phyloP scores from a whole-genome alignment of 768 basidiomycete genomes.

The Lactarius pseudohatsudake region DNA sequence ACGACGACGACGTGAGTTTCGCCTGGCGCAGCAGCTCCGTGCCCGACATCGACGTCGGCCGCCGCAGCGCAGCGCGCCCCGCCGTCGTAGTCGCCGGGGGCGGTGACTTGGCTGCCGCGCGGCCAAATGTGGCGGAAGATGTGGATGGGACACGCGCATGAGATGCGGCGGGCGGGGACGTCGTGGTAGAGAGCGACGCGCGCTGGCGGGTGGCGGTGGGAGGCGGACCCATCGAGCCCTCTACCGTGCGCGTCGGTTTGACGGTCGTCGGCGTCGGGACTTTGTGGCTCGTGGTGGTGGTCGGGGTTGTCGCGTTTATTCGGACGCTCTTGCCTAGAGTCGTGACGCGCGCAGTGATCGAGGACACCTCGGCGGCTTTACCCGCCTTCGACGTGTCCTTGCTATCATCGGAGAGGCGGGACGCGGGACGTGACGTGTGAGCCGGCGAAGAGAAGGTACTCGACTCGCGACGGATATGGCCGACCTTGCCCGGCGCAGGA shows the following conservation, averaged over 20 bases:
- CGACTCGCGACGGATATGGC: slow-evolving; percentile 28
- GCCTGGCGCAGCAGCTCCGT: slow-evolving; percentile 24
- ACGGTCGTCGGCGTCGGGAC: slow-evolving; percentile 22
- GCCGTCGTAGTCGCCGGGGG: not conserved
- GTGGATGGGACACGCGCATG: slow-evolving; percentile 16
- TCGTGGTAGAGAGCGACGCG: slow-evolving; percentile 22
- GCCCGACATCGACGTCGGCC: slow-evolving; percentile 25
- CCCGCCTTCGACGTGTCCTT: slow-evolving; percentile 25
- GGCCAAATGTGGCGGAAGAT: slow-evolving; percentile 20
- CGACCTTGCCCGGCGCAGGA: slow-evolving; percentile 21
- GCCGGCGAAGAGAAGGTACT: slow-evolving; percentile 20
- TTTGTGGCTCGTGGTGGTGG: slow-evolving; percentile 4
- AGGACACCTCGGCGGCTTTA: slow-evolving; percentile 16
- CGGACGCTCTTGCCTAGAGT: slow-evolving; percentile 30
- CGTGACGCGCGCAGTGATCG: slow-evolving; percentile 15
- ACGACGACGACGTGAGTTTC: slow-evolving; percentile 5
- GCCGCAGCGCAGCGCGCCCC: not conserved
- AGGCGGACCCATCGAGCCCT: slow-evolving; percentile 25
- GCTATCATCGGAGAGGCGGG: slow-evolving; percentile 27
- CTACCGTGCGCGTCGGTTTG: slow-evolving; percentile 16
- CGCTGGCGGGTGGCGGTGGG: slow-evolving; percentile 11
- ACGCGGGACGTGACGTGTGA: slow-evolving; percentile 22
- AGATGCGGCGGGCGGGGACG: slow-evolving; percentile 9
- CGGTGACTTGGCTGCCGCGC: slow-evolving; percentile 21
- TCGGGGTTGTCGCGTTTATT: slow-evolving; percentile 25